A percentile compares a stretch with the other conserved stretches of the same genome.
phyloP scores from a whole-genome alignment of 257 asterid species.

The Nicotiana obtusifolia region DNA sequence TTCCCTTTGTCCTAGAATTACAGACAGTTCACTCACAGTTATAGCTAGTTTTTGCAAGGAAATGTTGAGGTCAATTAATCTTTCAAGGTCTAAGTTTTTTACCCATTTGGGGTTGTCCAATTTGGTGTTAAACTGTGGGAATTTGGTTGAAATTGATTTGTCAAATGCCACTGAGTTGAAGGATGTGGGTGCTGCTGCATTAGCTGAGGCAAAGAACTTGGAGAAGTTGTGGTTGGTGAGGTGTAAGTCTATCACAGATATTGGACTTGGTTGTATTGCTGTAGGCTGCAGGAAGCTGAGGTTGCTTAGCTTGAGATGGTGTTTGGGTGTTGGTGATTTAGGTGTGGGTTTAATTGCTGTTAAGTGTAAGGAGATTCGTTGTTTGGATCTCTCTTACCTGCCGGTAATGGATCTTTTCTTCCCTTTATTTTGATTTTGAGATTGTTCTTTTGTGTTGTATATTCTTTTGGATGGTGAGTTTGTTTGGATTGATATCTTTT shows the following conservation, averaged over 20 bases:
- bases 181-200: constrained; percentile 58
- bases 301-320: constrained; percentile 77
- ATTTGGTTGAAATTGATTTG: constrained; percentile 77
- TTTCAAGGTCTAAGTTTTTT: constrained; percentile 61
- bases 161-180: constrained; percentile 66
- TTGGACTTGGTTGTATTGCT: constrained; percentile 89
- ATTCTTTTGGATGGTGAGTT: not conserved
- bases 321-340: constrained; percentile 79
- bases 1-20: constrained; percentile 59
- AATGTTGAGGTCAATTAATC: constrained; percentile 57
- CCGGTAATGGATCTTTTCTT: constrained; percentile 46
- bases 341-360: constrained; percentile 91
- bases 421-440: not conserved
- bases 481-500: not conserved
- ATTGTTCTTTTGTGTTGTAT: not conserved
- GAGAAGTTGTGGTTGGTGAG: constrained; percentile 69
- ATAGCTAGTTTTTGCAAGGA: constrained; percentile 35
- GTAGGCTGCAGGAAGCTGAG: constrained; percentile 81
- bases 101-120: constrained; percentile 56
- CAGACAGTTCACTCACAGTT: constrained; percentile 42
- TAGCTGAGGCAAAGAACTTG: constrained; percentile 83
- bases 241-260: constrained; percentile 72
- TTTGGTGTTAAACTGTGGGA: constrained; percentile 51
- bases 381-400: constrained; percentile 76
- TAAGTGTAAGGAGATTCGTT: constrained; percentile 69